Evolutionary conservation across 208 protist species (phyloP).

Genomic region (Lotmaria passim): DNA sequence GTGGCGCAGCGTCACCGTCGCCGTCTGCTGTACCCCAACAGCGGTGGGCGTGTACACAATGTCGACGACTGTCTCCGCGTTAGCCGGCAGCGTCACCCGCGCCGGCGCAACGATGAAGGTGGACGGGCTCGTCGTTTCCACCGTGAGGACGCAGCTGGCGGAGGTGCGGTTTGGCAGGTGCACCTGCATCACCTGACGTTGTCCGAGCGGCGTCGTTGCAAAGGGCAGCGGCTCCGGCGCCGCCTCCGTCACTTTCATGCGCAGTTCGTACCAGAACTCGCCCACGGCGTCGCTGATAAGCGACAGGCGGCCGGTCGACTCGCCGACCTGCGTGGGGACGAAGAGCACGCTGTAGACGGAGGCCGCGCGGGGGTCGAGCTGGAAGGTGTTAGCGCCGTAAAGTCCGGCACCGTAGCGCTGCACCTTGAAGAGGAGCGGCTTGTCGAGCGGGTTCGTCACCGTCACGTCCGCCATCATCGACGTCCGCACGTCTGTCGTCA

Average conservation of each 20-base stretch:
- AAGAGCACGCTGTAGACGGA: constrained; percentile 85
- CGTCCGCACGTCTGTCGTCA: constrained; percentile 82
- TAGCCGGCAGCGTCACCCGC: constrained; percentile 55
- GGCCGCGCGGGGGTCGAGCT: constrained; percentile 49
- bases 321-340: constrained; percentile 79
- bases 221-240: constrained; percentile 76
- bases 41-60: constrained; percentile 84
- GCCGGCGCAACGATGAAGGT: constrained; percentile 66
- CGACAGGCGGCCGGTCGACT: constrained; percentile 69
- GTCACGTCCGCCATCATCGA: constrained; percentile 86
- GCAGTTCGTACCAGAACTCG: constrained; percentile 95
- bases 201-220: constrained; percentile 72
- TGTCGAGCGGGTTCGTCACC: constrained; percentile 84
- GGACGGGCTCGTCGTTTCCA: constrained; percentile 64
- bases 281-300: constrained; percentile 90
- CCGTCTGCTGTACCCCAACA: constrained; percentile 60
- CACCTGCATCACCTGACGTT: constrained; percentile 51
- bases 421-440: constrained; percentile 79
- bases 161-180: constrained; percentile 80
- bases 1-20: constrained; percentile 65
- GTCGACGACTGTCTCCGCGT: constrained; percentile 55
- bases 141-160: constrained; percentile 51
- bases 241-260: constrained; percentile 76
- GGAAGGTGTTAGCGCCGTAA: constrained; percentile 74
- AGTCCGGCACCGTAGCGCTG: constrained; percentile 76